Base-by-base conservation (phyloP, 116 monocot species). In the Trichopus zeylanicus region DNA sequence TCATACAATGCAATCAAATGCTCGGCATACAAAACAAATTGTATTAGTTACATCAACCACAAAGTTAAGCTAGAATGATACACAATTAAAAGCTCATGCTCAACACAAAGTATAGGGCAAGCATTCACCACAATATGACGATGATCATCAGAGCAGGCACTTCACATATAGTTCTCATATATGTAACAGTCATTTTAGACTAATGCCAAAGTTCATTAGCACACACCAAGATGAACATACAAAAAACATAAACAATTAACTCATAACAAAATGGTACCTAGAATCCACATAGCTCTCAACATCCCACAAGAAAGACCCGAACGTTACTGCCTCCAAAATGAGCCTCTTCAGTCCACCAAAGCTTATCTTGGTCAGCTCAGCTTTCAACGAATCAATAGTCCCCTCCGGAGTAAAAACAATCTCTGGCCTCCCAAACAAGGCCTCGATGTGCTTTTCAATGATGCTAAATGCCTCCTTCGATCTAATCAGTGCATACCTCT, bases 261-360 rank as follows among this genome's bases (percentile, higher is more conserved):
- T 80, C 20, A 74, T 59, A 37, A 81, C 83, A 68, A 92, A 87
- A 70, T 87, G 87, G 52, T 92, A 92, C 63, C 81, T 80, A 4
- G 81, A 71, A 56, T 92, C 87, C 0, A 87, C 92, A 73, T 75
- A 73, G 76, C 84, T 78, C 71, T 92, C 92, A 12, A 84, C 87
- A 53, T 92, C 87, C 92, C 87, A 92, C 26, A 92, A 67, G 70
- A 92, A 92, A 55, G 92, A 92, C 13, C 92, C 87, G 67, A 92
- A 92, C 7, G 92, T 92, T 3, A 92, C 87, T 30, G 92, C 92
- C 59, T 92, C 92, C 28, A 92, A 35, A 62, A 87, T 73, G 38
- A 92, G 81, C 60, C 81, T 78, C 53, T 56, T 83, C 64, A 92
- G 47, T 1, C 83, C 92, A 24, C 59, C 77, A 61, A 87, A 84